Conservation (phyloP, 768 basidiomycete species). For the Suillus lakei region DNA sequence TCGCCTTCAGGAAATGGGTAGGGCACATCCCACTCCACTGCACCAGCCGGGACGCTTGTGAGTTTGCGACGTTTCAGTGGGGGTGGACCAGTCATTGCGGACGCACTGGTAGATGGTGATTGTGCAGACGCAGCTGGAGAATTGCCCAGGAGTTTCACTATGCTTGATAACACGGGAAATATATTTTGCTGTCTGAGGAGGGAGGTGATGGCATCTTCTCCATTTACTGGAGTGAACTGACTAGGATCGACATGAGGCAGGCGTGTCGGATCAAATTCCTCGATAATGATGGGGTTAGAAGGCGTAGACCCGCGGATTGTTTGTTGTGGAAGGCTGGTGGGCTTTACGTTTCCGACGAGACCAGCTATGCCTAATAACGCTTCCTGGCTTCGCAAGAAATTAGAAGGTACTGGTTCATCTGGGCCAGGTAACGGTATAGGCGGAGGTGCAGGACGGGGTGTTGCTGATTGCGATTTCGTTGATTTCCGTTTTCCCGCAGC, state of each 20-base stretch:
- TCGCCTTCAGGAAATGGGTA: conserved; percentile 77
- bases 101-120: conserved; percentile 10
- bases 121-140: conserved; percentile 28
- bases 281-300: conserved; percentile 72
- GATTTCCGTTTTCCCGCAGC: conserved; percentile 38
- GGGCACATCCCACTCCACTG: conserved; percentile 82
- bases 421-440: conserved; percentile 68
- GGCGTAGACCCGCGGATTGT: conserved; percentile 56
- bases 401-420: conserved; percentile 60
- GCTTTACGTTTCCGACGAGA: conserved; percentile 66
- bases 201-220: conserved; percentile 61
- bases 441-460: conserved; percentile 54
- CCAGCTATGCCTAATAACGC: conserved; percentile 76
- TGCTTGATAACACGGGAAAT: conserved; percentile 64
- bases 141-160: conserved; percentile 58
- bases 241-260: conserved; percentile 43
- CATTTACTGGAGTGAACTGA: conserved; percentile 52
- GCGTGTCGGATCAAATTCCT: conserved; percentile 50
- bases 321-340: conserved; percentile 50
- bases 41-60: conserved; percentile 75
- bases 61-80: conserved; percentile 65
- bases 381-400: conserved; percentile 76
- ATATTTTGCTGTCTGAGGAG: conserved; percentile 69
- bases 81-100: conserved; percentile 17
- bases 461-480: conserved; percentile 41